A percentile compares a stretch with the other conserved stretches of the same genome.
Conservation (phyloP, 1,284 basidiomycete species). For the Melampsora abietis-canadensis region DNA sequence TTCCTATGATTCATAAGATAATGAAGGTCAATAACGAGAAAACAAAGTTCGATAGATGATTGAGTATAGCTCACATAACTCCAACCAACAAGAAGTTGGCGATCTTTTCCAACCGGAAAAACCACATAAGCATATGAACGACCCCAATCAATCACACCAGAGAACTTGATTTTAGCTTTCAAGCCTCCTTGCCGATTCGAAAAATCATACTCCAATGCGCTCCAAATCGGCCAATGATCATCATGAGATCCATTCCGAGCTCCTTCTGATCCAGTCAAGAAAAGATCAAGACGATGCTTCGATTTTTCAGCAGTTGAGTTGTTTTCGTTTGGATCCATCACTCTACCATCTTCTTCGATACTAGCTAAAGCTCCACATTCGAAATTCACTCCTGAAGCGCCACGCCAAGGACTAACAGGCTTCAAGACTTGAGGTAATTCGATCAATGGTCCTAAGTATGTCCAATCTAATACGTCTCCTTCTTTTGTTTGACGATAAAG, state of each 20-base stretch:
- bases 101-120: slow-evolving; percentile 44
- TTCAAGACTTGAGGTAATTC: slow-evolving; percentile 13
- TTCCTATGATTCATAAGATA: slow-evolving; percentile 31
- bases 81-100: slow-evolving; percentile 47
- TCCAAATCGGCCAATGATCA: slow-evolving; percentile 46
- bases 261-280: slow-evolving; percentile 47
- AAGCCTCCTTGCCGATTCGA: background rate
- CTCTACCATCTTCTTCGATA: slow-evolving; percentile 44
- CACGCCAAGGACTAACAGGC: slow-evolving; percentile 44
- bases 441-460: slow-evolving; percentile 46
- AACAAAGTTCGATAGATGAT: background rate
- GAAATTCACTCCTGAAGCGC: slow-evolving; percentile 46
- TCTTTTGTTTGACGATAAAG: slow-evolving; percentile 46
- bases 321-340: slow-evolving; percentile 36
- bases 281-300: slow-evolving; percentile 39
- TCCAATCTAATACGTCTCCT: slow-evolving; percentile 45
- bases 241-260: slow-evolving; percentile 37
- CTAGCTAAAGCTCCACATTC: slow-evolving; percentile 46
- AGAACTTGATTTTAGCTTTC: slow-evolving; percentile 17
- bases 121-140: slow-evolving; percentile 46
- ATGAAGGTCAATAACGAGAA: background rate
- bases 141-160: slow-evolving; percentile 48
- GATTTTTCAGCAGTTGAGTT: slow-evolving; percentile 24
- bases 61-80: slow-evolving; percentile 36
- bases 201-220: slow-evolving; percentile 44